Conservation (phyloP, 352 stramenopile species). For the Phytophthora sansomeana region DNA sequence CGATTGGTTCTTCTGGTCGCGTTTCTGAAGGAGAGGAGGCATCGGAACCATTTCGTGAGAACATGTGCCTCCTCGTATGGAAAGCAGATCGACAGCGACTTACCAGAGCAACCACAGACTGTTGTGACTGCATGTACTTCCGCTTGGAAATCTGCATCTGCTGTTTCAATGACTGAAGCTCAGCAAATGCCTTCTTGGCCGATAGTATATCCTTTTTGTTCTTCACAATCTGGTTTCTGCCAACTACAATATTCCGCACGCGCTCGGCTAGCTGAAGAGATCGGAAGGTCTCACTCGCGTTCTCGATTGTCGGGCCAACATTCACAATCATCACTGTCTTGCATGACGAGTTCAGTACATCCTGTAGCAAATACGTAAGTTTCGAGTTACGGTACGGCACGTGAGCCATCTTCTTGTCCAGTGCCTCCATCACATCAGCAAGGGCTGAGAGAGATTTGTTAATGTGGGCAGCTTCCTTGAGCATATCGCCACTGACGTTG, state of each 20-base stretch:
- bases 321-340: constrained; percentile 97
- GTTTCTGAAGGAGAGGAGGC: constrained; percentile 76
- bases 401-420: constrained; percentile 92
- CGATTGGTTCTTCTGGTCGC: constrained; percentile 93
- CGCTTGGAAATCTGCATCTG: constrained; percentile 90
- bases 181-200: constrained; percentile 94
- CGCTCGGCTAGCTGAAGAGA: constrained; percentile 90
- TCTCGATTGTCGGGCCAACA: constrained; percentile 85
- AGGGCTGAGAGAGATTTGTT: constrained; percentile 93
- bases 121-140: constrained; percentile 90
- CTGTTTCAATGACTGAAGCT: constrained; percentile 94
- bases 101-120: constrained; percentile 92
- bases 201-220: constrained; percentile 90
- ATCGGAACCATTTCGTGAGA: constrained; percentile 48
- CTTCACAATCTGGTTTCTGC: constrained; percentile 82
- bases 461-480: constrained; percentile 83
- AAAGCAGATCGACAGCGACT: constrained; percentile 56
- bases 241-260: constrained; percentile 82
- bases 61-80: constrained; percentile 38
- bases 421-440: constrained; percentile 93
- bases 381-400: constrained; percentile 98
- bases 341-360: constrained; percentile 89
- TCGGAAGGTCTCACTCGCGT: constrained; percentile 85
- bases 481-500: constrained; percentile 85
- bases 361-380: constrained; percentile 97